Base-by-base conservation (phyloP, 495 filamentous ascomycete species). In the Lepraria neglecta region DNA sequence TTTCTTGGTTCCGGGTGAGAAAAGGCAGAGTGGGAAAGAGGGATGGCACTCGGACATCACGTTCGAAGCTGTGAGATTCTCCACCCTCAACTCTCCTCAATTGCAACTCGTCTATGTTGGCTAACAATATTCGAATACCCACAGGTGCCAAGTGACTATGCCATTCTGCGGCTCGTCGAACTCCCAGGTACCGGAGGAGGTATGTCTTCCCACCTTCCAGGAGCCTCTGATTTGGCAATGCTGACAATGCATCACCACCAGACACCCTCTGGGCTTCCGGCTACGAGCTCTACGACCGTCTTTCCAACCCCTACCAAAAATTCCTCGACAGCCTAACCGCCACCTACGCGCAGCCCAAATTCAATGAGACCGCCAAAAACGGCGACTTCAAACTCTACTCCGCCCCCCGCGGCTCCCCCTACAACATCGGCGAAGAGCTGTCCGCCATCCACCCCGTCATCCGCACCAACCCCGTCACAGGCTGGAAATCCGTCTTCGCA, bases 401-500 rank as follows among this genome's bases (percentile, higher is more conserved):
- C 24, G 73, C 64, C 40, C 46, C 65, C 19, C 79, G 85, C 14
- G 85, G 85, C 17, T 72, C 80, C 0, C 84, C 84, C 1, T 76
- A 81, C 60, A 88, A 88, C 66, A 67, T 76, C 3, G 85, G 82
- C 56, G 72, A 72, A 11, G 70, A 76, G 2, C 71, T 88, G 17
- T 76, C 72, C 31, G 81, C 83, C 14, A 69, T 80, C 12, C 85
- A 88, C 67, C 84, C 85, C 0, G 78, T 87, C 6, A 70, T 87
- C 28, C 80, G 86, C n/a, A 87, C 84, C 21, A 85, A 88, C 69
- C 84, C 86, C 0, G 82, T 87, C 0, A 91, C 89, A 0, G 89
- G 89, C 1, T 92, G 89, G 87, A 90, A 88, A 75, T 78, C 73
- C 43, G 72, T 94, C 33, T 92, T 87, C 64, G 84, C 81, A 0